Conservation (phyloP, 495 filamentous ascomycete genomes). For the Hypoxylon cercidicola region DNA sequence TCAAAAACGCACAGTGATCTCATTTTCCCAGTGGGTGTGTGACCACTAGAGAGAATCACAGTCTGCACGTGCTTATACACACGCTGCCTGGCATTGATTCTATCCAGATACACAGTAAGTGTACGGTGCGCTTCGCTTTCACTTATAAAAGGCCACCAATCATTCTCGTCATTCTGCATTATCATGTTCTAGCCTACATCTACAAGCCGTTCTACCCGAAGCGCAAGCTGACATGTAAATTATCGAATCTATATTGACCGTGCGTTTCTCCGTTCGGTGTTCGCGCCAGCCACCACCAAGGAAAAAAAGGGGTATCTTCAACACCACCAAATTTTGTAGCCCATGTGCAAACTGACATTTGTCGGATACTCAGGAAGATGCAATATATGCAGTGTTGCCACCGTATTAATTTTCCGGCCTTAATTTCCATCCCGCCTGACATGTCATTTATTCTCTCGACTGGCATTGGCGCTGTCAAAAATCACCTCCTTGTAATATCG, state of each 20-base stretch:
- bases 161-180: conserved; percentile 19
- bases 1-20: conserved; percentile 28
- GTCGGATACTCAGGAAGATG: too few relatives aligned
- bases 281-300: conserved; percentile 23
- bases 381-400: background rate
- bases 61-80: conserved; percentile 1
- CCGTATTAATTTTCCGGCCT: background rate
- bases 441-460: background rate
- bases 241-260: conserved; percentile 10
- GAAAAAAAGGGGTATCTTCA: conserved; percentile 8
- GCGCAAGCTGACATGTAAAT: background rate
- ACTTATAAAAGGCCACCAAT: conserved; percentile 5
- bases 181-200: conserved; percentile 13
- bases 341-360: too few relatives aligned
- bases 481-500: conserved; percentile 76
- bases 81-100: background rate
- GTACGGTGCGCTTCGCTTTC: conserved; percentile 4
- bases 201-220: conserved; percentile 31
- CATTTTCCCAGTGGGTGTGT: conserved; percentile 30
- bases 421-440: background rate
- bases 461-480: conserved; percentile 52
- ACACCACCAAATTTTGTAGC: background rate
- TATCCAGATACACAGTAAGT: background rate
- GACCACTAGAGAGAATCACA: background rate
- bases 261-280: conserved; percentile 14